Conservation (phyloP, 2,329 filamentous ascomycete species). For the Pseudonectria buxi region DNA sequence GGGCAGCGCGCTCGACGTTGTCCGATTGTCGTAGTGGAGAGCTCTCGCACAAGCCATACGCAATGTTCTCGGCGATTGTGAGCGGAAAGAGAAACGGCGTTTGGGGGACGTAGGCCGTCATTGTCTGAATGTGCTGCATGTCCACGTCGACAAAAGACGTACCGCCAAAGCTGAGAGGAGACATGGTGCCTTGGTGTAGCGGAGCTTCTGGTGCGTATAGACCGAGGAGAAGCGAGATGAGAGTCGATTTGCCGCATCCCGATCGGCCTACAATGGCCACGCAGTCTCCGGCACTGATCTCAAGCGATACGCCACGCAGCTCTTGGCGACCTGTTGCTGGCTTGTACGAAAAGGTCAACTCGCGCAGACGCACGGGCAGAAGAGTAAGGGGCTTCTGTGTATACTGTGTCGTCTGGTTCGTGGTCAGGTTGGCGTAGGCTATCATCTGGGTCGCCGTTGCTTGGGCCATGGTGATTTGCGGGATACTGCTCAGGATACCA, state of each 20-base stretch:
- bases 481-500: constrained; percentile 65
- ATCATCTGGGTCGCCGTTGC: constrained; percentile 69
- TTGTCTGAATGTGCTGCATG: constrained; percentile 50
- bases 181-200: constrained; percentile 1
- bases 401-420: constrained; percentile 41
- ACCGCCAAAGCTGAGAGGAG: constrained; percentile 51
- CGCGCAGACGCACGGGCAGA: constrained; percentile 40
- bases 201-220: constrained; percentile 49
- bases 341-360: constrained; percentile 68
- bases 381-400: constrained; percentile 17
- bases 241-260: constrained; percentile 86
- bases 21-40: constrained; percentile 41
- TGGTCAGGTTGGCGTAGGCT: constrained; percentile 56
- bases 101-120: constrained; percentile 64
- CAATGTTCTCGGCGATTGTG: constrained; percentile 73
- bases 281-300: constrained; percentile 55
- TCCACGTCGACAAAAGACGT: constrained; percentile 53
- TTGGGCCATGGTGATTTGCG: constrained; percentile 70
- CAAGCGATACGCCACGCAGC: constrained; percentile 59
- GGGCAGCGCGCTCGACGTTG: constrained; percentile 46
- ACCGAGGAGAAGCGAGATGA: constrained; percentile 66
- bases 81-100: constrained; percentile 70
- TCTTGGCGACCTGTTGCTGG: constrained; percentile 44
- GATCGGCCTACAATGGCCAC: constrained; percentile 77
- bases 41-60: constrained; percentile 60